A percentile compares a stretch with the other conserved stretches of the same genome.
phyloP scores from a whole-genome alignment of 768 basidiomycete genomes.

The Calocybe indica region DNA sequence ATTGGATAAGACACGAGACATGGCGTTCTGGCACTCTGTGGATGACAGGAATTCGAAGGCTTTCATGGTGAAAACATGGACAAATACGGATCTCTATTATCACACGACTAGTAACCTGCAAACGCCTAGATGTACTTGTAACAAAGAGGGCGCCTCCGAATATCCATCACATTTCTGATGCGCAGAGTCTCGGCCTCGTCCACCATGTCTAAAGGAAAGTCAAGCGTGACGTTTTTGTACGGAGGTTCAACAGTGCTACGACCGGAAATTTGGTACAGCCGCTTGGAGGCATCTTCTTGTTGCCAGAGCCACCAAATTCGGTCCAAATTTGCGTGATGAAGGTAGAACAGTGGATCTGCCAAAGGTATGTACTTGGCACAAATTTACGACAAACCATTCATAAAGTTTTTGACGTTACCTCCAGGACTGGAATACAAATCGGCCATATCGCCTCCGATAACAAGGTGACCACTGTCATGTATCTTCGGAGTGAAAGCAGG shows the following conservation, averaged over 20 bases:
- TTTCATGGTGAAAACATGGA: no score
- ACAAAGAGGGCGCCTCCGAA: background rate
- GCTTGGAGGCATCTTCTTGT: constrained; percentile 7
- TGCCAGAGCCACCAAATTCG: constrained; percentile 19
- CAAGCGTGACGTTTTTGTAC: background rate
- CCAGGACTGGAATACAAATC: constrained; percentile 32
- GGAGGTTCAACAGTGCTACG: background rate
- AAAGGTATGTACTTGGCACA: background rate
- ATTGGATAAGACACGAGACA: no score
- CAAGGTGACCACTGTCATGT: constrained; percentile 31
- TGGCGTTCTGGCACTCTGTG: no score
- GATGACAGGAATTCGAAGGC: no score
- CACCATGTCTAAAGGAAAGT: constrained; percentile 3
- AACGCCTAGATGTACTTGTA: constrained; percentile 3
- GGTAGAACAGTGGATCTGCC: constrained; percentile 18
- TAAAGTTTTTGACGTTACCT: constrained; percentile 18
- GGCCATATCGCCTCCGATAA: constrained; percentile 26
- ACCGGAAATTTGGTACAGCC: constrained; percentile 14
- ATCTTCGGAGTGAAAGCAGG: constrained; percentile 19
- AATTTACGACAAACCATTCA: background rate
- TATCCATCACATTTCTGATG: constrained; percentile 9
- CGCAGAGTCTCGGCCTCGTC: background rate
- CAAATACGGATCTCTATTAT: no score
- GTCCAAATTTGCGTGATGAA: constrained; percentile 19
- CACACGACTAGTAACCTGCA: no score